phyloP scores from a whole-genome alignment of 2,329 filamentous ascomycete genomes.

The Escovopsis weberi region DNA sequence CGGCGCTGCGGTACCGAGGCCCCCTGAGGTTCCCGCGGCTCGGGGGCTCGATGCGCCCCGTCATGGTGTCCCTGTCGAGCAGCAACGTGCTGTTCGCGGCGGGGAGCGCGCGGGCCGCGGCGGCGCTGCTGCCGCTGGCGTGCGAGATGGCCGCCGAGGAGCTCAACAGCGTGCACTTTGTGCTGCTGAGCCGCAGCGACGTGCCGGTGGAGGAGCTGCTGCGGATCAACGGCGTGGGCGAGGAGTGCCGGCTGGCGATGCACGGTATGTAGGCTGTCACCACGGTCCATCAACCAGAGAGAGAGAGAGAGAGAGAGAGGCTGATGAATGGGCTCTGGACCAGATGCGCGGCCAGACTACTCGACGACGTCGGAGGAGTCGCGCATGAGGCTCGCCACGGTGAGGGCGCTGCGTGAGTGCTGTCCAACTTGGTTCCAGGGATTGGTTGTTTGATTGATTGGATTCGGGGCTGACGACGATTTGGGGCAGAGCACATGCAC shows the following conservation, averaged over 20 bases:
- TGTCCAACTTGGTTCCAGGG: neutral
- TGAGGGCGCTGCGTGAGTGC: constrained; percentile 47
- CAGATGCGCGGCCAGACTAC: constrained; percentile 66
- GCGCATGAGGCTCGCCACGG: constrained; percentile 51
- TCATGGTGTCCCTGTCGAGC: constrained; percentile 27
- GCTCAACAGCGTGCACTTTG: constrained; percentile 67
- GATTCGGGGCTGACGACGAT: no score
- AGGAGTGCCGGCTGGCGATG: constrained; percentile 49
- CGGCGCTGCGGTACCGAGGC: constrained; percentile 42
- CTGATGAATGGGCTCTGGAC: constrained; percentile 7
- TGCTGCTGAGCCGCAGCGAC: constrained; percentile 58
- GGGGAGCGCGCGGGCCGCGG: constrained; percentile 57
- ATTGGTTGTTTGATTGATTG: neutral
- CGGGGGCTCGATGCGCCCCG: constrained; percentile 40
- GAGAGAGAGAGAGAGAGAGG: neutral
- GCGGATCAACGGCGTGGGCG: constrained; percentile 64
- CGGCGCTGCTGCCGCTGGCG: constrained; percentile 62
- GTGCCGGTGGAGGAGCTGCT: constrained; percentile 55
- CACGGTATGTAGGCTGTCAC: constrained; percentile 28
- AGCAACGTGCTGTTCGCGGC: constrained; percentile 69
- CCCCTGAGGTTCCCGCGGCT: constrained; percentile 55
- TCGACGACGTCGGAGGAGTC: constrained; percentile 52
- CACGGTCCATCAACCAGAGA: no score
- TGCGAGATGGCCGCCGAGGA: constrained; percentile 67
- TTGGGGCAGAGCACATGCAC: constrained; percentile 43